Percentiles rank a stretch among this genome's conserved stretches.
Evolutionary conservation across 176 grass and related monocot species (phyloP).

Genomic region (Oryza meridionalis): DNA sequence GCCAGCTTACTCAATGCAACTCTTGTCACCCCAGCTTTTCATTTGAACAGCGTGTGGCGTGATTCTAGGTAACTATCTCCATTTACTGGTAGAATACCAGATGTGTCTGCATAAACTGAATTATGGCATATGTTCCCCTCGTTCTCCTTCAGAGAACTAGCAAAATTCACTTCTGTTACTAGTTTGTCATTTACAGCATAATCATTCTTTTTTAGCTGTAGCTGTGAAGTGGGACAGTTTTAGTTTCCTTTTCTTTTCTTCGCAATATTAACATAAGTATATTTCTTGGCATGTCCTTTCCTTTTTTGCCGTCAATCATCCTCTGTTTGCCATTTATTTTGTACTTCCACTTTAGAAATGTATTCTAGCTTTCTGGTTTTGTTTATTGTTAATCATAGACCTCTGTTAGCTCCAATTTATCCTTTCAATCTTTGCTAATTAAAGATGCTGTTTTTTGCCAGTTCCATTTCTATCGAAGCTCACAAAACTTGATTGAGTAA

Average conservation of each 20-base stretch:
- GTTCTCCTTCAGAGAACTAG: slow-evolving; percentile 8
- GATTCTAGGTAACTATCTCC: slow-evolving; percentile 78
- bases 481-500: background rate
- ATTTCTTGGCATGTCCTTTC: background rate
- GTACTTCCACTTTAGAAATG: background rate
- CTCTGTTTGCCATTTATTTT: background rate
- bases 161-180: background rate
- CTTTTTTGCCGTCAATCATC: background rate
- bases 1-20: slow-evolving; percentile 91
- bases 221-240: background rate
- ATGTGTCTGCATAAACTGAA: slow-evolving; percentile 21
- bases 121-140: background rate
- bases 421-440: background rate
- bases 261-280: background rate
- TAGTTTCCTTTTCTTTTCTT: background rate
- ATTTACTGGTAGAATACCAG: background rate
- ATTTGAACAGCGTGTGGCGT: slow-evolving; percentile 96
- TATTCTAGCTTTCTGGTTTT: slow-evolving; percentile 9
- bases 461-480: background rate
- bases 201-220: background rate
- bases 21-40: slow-evolving; percentile 85
- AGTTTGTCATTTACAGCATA: background rate
- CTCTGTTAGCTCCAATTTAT: no score
- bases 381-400: background rate
- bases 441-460: background rate